Conservation (phyloP, 495 filamentous ascomycete species). For the Lasiosphaeriaceae sp. region DNA sequence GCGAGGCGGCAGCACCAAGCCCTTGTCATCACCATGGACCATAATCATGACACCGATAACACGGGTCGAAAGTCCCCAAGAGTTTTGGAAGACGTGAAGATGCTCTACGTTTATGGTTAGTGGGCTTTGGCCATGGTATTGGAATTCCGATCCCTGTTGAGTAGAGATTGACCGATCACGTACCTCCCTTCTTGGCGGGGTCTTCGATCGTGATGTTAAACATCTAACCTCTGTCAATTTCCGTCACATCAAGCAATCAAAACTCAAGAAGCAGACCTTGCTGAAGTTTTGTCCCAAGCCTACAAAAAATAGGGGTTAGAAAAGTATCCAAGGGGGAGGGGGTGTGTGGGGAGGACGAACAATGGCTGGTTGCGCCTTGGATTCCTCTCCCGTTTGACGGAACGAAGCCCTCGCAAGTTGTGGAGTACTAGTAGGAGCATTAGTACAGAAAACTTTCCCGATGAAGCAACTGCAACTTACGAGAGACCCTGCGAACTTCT, state of each 20-base stretch:
- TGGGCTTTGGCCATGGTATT: neutral
- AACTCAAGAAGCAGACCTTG: too few relatives aligned
- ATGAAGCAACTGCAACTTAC: too few relatives aligned
- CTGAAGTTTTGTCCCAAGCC: constrained; percentile 89
- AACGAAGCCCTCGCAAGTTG: constrained; percentile 93
- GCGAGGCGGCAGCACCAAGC: constrained; percentile 83
- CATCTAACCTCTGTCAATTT: too few relatives aligned
- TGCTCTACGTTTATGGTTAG: constrained; percentile 54
- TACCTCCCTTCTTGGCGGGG: constrained; percentile 49
- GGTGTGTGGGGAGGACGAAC: constrained; percentile 18
- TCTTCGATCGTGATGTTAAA: constrained; percentile 96
- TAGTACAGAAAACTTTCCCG: too few relatives aligned
- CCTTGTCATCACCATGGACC: constrained; percentile 92
- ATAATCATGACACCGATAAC: constrained; percentile 82
- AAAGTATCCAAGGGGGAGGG: too few relatives aligned
- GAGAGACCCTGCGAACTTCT: constrained; percentile 88
- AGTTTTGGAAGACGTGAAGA: constrained; percentile 93
- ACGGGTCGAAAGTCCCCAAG: constrained; percentile 94
- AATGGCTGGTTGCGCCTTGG: constrained; percentile 91
- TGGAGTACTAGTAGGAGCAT: constrained; percentile 65
- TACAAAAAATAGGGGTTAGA: too few relatives aligned
- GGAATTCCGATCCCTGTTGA: too few relatives aligned
- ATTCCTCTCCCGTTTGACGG: constrained; percentile 92
- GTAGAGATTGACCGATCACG: too few relatives aligned
- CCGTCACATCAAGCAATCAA: too few relatives aligned